Base-by-base conservation (phyloP, 2,329 filamentous ascomycete genomes). In the Fusarium sp. region DNA sequence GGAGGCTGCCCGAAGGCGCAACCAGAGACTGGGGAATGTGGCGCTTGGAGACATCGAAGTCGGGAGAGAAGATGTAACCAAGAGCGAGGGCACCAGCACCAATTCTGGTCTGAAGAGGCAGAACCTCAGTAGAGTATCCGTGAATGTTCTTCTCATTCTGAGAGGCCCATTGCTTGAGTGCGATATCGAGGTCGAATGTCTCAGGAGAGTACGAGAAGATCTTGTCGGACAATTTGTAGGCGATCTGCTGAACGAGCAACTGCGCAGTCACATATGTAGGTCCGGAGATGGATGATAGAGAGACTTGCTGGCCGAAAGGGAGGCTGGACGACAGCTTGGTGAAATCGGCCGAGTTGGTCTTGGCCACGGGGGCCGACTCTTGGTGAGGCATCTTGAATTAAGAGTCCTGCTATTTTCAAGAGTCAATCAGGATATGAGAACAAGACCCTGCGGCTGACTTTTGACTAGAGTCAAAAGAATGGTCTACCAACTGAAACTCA, bases 191-290 rank as follows among this genome's bases (percentile, higher is more conserved):
- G 77, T 97, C 92, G 76, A 97, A 98, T 15, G 93, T 92, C 76
- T 97, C 92, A 30, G 94, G 93, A 4, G 95, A 98, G 84, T 97
- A 98, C 58, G 94, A 92, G 83, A 97, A 99, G 82, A 98, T 90
- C 85, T 97, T 97, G 85, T 98, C 94, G 58, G 95, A 98, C 65
- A 99, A 86, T 69, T 92, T 88, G 83, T 97, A 99, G 65, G 95
- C 93, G 70, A 98, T 91, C 82, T 99, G 96, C 83, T 99, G 96
- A 70, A 98, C 91, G 57, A 99, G 88, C 23, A 93, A 89, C 82
- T 99, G 96, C 31, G 94, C 92, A 40, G 95, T 98, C 65, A 95
- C 87, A 81, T 99, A 99, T 57, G 92, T 96, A 71, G 95, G 92
- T 16, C 95, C 96, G 64, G 87, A 90, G 79, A 98, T 92, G 74